These are phyloP conservation scores for Metschnikowia shivogae DNA, from an alignment of 805 yeast species.

Conservation along the genomic window DNA sequence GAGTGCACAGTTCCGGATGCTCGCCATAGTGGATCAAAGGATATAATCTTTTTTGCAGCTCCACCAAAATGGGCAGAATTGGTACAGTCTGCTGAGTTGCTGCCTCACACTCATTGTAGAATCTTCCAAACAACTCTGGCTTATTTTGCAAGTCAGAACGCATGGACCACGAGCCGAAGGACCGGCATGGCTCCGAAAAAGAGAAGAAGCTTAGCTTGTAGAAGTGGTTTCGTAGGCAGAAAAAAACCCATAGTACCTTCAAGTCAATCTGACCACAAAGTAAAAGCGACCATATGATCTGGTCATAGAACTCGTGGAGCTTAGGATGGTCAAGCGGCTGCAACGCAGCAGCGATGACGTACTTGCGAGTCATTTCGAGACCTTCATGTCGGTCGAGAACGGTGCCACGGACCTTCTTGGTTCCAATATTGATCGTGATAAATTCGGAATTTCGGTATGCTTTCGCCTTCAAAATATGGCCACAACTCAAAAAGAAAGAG, in stretches of 20 bases:
- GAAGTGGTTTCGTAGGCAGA: slow-evolving; percentile 9
- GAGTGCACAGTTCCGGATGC: neutral
- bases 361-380: slow-evolving; percentile 14
- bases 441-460: slow-evolving; percentile 3
- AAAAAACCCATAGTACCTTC: slow-evolving; percentile 7
- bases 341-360: slow-evolving; percentile 11
- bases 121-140: slow-evolving; percentile 2
- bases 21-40: neutral
- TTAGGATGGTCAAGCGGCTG: slow-evolving; percentile 14
- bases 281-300: slow-evolving; percentile 16
- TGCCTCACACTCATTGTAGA: slow-evolving; percentile 4
- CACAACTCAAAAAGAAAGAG: slow-evolving; percentile 11
- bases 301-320: slow-evolving; percentile 11
- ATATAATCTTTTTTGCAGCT: neutral
- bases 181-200: slow-evolving; percentile 1
- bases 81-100: neutral
- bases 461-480: slow-evolving; percentile 8
- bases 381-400: slow-evolving; percentile 2
- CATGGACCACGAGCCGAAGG: slow-evolving; percentile 4
- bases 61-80: slow-evolving; percentile 6
- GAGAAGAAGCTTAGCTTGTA: slow-evolving; percentile 5
- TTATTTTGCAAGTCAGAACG: slow-evolving; percentile 1
- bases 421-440: neutral
- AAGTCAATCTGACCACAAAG: slow-evolving; percentile 12
- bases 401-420: neutral